Conservation (phyloP, 2,329 filamentous ascomycete species). For the Penicillium freii region DNA sequence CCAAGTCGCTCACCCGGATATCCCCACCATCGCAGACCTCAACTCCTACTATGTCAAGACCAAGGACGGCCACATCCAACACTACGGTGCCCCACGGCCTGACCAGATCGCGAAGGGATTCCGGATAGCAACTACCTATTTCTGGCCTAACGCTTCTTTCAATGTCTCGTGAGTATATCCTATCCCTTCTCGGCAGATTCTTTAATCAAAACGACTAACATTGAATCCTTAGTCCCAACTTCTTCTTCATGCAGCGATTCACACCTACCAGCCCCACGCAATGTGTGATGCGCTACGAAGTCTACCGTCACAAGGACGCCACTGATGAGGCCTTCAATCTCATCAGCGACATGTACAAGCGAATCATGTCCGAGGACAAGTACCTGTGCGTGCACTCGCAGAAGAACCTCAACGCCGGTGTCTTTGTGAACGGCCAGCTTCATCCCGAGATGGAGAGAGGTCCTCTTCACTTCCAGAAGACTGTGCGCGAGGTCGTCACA, state of each 20-base stretch:
- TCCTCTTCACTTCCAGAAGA: constrained; percentile 57
- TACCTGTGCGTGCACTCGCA: constrained; percentile 60
- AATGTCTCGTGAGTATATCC: constrained; percentile 32
- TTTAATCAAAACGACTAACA: background rate
- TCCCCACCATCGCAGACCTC: constrained; percentile 52
- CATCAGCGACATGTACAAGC: constrained; percentile 62
- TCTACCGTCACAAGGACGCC: constrained; percentile 62
- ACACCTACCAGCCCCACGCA: constrained; percentile 55
- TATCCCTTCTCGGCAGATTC: too few species aligned
- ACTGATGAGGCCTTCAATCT: constrained; percentile 58
- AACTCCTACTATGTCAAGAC: constrained; percentile 55
- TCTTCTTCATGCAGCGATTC: constrained; percentile 66
- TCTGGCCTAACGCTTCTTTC: constrained; percentile 39
- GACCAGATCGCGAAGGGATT: constrained; percentile 26
- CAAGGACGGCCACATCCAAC: constrained; percentile 50
- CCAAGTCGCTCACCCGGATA: constrained; percentile 26
- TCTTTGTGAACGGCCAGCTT: constrained; percentile 63
- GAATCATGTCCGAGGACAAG: constrained; percentile 66
- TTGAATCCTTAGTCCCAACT: constrained; percentile 45
- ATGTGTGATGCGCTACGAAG: constrained; percentile 61
- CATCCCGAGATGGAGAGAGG: constrained; percentile 62
- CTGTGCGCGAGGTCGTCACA: constrained; percentile 51
- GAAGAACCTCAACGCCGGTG: constrained; percentile 59
- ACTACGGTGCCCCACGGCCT: constrained; percentile 38
- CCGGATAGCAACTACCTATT: constrained; percentile 29